These are phyloP conservation scores for Tuber borchii DNA, from an alignment of 495 filamentous ascomycete genomes.

Conservation along the genomic window DNA sequence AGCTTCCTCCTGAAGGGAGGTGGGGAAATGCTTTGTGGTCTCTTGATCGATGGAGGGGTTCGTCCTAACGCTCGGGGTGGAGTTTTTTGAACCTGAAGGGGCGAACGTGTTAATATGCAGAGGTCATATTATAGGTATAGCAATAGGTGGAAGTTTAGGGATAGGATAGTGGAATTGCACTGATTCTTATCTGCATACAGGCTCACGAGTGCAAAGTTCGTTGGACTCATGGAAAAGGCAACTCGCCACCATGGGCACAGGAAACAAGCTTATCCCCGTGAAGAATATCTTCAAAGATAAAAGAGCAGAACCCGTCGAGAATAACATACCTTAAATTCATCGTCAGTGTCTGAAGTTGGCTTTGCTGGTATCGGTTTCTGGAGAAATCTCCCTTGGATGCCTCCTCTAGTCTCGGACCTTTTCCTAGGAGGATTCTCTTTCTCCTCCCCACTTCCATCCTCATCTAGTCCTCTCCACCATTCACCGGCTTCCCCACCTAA, in stretches of 20 bases:
- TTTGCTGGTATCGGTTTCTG: not conserved
- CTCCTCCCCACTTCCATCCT: constrained; percentile 26
- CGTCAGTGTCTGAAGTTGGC: constrained; percentile 9
- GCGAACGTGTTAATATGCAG: constrained; percentile 22
- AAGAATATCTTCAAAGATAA: not conserved
- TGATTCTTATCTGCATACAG: not conserved
- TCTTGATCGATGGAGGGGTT: constrained; percentile 5
- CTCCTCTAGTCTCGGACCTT: constrained; percentile 15
- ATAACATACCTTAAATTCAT: constrained; percentile 34
- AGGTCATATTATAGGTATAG: not conserved
- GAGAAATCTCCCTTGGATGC: constrained; percentile 6
- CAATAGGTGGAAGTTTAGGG: not conserved
- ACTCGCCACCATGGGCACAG: not conserved
- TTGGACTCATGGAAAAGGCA: not conserved
- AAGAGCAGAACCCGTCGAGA: not conserved
- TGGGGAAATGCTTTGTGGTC: constrained; percentile 6
- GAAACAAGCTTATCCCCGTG: not conserved
- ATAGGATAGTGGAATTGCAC: not conserved
- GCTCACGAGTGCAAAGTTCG: not conserved
- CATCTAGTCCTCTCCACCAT: constrained; percentile 48
- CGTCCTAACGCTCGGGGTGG: constrained; percentile 40
- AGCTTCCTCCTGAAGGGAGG: constrained; percentile 10
- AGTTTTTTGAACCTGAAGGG: constrained; percentile 48
- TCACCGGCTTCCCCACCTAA: constrained; percentile 45
- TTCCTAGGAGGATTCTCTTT: constrained; percentile 12